Percentiles rank a stretch among this genome's conserved stretches.
Conservation (phyloP, 257 asterid genomes). For the Leonotis leonurus region DNA sequence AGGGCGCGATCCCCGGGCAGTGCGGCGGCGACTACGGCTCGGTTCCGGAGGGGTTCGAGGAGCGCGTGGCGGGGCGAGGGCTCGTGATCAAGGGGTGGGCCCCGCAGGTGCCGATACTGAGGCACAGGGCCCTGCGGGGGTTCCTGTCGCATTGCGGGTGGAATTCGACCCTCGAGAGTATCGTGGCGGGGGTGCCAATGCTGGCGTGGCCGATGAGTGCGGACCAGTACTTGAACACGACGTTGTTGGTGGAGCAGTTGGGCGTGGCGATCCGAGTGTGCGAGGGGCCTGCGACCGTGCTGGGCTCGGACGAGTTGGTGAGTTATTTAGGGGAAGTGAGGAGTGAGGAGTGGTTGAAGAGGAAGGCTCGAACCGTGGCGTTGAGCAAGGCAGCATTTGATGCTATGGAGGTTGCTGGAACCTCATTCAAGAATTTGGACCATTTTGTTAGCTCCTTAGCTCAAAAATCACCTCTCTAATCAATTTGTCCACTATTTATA, state of each 20-base stretch:
- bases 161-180: constrained; percentile 57
- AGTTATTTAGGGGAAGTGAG: constrained; percentile 19
- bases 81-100: constrained; percentile 68
- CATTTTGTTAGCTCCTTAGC: constrained; percentile 24
- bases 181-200: constrained; percentile 56
- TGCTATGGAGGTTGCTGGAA: constrained; percentile 46
- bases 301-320: constrained; percentile 30
- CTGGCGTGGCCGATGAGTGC: constrained; percentile 86
- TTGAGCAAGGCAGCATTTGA: constrained; percentile 40
- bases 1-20: constrained; percentile 54
- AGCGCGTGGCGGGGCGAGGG: constrained; percentile 50
- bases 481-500: no score
- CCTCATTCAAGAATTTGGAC: constrained; percentile 40
- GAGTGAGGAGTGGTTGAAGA: constrained; percentile 26
- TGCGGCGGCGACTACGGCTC: constrained; percentile 26
- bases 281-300: constrained; percentile 49
- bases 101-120: constrained; percentile 58
- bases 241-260: constrained; percentile 49
- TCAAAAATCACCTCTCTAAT: background rate
- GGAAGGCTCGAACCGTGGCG: constrained; percentile 26
- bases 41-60: constrained; percentile 62
- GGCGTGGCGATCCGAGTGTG: constrained; percentile 49
- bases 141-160: constrained; percentile 72
- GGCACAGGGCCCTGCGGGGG: constrained; percentile 34
- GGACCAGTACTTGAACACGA: constrained; percentile 56